Percentiles rank a stretch among this genome's conserved stretches.
Conservation (phyloP, 345 rosid species). For the Populus ilicifolia region DNA sequence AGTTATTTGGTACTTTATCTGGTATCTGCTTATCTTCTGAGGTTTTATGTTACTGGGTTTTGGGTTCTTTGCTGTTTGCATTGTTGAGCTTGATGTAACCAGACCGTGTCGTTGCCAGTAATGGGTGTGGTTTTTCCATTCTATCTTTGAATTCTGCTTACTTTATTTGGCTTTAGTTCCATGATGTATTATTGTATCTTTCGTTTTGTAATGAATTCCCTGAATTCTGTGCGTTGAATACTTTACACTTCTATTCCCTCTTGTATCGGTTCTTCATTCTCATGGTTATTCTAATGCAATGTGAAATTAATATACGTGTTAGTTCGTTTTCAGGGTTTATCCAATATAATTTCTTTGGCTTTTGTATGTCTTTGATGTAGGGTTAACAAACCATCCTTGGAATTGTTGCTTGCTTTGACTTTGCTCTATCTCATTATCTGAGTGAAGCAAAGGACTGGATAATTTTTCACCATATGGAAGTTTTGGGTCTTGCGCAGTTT, state of each 20-base stretch:
- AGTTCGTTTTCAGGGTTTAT: neutral
- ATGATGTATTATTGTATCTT: neutral
- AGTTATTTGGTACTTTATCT: neutral
- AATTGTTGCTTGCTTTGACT: neutral
- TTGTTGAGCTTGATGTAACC: conserved; percentile 2
- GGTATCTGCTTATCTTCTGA: neutral
- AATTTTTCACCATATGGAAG: conserved; percentile 46
- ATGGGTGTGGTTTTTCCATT: neutral
- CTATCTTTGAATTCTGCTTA: neutral
- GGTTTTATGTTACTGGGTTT: conserved; percentile 8
- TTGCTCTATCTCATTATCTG: conserved; percentile 4
- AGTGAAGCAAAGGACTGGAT: conserved; percentile 11
- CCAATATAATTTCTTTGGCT: neutral
- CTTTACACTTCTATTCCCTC: neutral
- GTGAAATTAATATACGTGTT: neutral
- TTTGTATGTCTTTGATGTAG: conserved; percentile 1
- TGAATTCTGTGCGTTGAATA: neutral
- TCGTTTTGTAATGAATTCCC: neutral
- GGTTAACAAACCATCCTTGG: neutral
- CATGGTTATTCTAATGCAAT: neutral
- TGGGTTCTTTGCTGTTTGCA: conserved; percentile 7
- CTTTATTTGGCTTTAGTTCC: neutral
- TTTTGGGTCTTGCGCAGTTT: conserved; percentile 29
- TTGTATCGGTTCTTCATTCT: neutral
- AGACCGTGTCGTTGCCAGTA: neutral